Evolutionary conservation across 2,329 filamentous ascomycete species (phyloP), one percentile per base, ranked within the genome.

Genomic region (Epichloe hybrida): DNA sequence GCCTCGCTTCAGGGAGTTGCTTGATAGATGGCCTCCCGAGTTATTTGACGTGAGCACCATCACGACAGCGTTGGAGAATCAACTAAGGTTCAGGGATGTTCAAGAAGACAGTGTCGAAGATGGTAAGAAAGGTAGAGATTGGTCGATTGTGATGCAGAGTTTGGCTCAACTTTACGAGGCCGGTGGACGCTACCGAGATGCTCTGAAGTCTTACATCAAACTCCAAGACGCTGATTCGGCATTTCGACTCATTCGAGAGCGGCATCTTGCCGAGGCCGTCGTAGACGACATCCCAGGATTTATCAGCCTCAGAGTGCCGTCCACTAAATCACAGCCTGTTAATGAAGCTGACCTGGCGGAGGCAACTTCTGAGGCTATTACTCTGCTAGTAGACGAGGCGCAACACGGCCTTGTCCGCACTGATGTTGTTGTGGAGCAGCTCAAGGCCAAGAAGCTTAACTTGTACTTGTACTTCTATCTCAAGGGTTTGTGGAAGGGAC

Each of bases 391-490:
- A 0, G 85, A 94, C 47, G 91, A 97, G 67, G 90, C 90, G 0
- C 85, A 90, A 56, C 86, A 91, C 52, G 93, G 93, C 0, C 84
- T 95, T 27, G 84, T 97, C 15, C 81, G 79, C 31, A 86, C 89
- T 0, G 76, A 80, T 3, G 76, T 82, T 2, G 90, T 98, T 2
- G 83, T 96, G 2, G 70, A 75, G 5, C 90, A 97, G 63, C 73
- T 98, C 2, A 74, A 84, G 58, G 72, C 74, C 20, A 80, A 83
- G 54, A 74, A 81, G 17, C 71, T 86, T 48, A 73, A 81, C 48
- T 72, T 88, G 0, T 96, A 95, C 62, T 76, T 95, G 0, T 97
- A 86, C 70, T 94, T 97, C 68, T 98, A 98, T 64, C 76, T 98
- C 23, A 83, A 86, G 12, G 82, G 84, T 0, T 72, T 98, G 3